Base-by-base conservation (phyloP, 1,284 basidiomycete genomes). In the Mycena sp. region DNA sequence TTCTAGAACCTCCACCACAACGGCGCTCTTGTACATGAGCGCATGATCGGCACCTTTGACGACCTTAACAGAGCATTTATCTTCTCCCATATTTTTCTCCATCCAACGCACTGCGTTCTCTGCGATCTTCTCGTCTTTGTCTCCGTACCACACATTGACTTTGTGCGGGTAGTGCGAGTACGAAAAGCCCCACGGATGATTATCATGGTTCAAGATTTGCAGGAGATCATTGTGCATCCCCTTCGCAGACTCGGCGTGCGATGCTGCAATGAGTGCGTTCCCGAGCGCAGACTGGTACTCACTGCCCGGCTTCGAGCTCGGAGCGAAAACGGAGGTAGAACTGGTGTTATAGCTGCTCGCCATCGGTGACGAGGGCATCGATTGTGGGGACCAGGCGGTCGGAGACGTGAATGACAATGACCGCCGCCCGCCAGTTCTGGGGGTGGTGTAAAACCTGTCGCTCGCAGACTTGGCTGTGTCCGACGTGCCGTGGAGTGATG, bases 141-240 rank as follows among this genome's bases (percentile, higher is more conserved):
- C 92, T 2, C 97, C 97, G 69, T 96, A 96, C 95, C 95, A 99
- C 38, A 99, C 89, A 44, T 87, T 88, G 50, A 95, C 91, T n/a
- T 81, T 82, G 70, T 93, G 89, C 11, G 87, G 86, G 64, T 98
- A 91, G 25, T 94, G 86, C 12, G 84, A 74, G 71, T 93, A 93
- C 28, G 90, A 91, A 76, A 93, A 94, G 3, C 92, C 92, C 92
- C 93, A 94, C 0, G 93, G 89, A 68, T 87, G 87, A 58, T 88
- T 88, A 67, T 93, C 92, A 66, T 94, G 92, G 68, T 96, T 94
- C 35, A 98, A 83, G 72, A 99, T 95, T 70, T 94, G 90, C 61
- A 98, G 76, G 9, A 99, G 85, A 77, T 99, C 97, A 46, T 90
- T 87, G 65, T 97, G 95, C 1, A 92, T 93, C 43, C 97, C 97